A percentile compares a stretch with the other conserved stretches of the same genome.
phyloP scores from a whole-genome alignment of 805 yeast species.

The Dipodascus albidus region DNA sequence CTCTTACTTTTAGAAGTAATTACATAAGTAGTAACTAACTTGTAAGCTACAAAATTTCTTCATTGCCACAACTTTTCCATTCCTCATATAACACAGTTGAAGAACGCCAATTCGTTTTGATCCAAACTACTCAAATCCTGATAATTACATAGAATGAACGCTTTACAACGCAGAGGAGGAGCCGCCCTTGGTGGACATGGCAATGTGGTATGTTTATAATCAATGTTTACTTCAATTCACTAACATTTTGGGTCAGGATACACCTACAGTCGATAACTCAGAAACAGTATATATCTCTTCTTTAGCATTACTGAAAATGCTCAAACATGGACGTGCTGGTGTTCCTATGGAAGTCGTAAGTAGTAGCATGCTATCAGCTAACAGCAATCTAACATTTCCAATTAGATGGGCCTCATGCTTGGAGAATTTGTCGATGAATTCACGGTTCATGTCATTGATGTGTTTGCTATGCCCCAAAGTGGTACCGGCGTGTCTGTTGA shows the following conservation, averaged over 20 bases:
- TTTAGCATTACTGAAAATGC: slow-evolving; percentile 88
- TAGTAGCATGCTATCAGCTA: too few species aligned
- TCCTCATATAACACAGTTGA: not conserved
- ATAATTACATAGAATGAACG: slow-evolving; percentile 12
- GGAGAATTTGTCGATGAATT: slow-evolving; percentile 97
- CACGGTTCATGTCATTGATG: slow-evolving; percentile 94
- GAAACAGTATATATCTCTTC: slow-evolving; percentile 96
- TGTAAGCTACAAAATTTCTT: slow-evolving; percentile 1
- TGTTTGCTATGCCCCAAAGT: slow-evolving; percentile 98
- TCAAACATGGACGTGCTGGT: slow-evolving; percentile 80
- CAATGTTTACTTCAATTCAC: not conserved
- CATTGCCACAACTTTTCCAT: slow-evolving; percentile 6
- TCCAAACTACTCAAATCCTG: not conserved
- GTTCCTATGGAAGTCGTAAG: slow-evolving; percentile 60
- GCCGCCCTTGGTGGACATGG: slow-evolving; percentile 22
- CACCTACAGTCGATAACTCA: slow-evolving; percentile 84
- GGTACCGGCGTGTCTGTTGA: slow-evolving; percentile 96
- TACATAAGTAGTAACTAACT: not conserved
- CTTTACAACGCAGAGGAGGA: slow-evolving; percentile 16
- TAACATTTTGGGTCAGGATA: slow-evolving; percentile 36
- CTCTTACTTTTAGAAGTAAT: too few species aligned
- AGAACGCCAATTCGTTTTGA: not conserved
- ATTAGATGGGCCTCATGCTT: slow-evolving; percentile 86
- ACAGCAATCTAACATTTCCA: too few species aligned
- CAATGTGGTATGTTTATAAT: slow-evolving; percentile 9